Percentiles rank a stretch among this genome's conserved stretches.
Conservation (phyloP, 2,329 filamentous ascomycete genomes). For the Phaeosphaeria sp. region DNA sequence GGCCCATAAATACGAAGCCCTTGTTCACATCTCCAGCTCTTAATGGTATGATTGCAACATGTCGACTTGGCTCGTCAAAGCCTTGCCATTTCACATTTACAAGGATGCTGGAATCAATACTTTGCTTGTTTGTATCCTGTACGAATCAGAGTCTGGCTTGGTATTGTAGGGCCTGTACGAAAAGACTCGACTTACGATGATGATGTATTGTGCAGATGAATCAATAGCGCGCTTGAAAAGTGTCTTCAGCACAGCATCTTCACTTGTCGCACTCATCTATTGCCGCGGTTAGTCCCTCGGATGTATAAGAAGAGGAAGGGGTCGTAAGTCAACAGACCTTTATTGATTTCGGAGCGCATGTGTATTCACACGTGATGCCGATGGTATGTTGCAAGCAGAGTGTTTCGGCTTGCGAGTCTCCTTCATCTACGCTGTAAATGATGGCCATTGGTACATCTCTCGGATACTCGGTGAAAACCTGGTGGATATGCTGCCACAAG, state of each 20-base stretch:
- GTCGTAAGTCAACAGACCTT: constrained; percentile 1
- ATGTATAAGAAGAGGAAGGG: neutral
- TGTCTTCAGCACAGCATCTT: neutral
- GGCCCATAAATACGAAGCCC: constrained; percentile 3
- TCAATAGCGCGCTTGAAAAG: neutral
- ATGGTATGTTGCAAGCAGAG: constrained; percentile 6
- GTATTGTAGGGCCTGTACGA: neutral
- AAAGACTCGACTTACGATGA: neutral
- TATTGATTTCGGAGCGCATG: constrained; percentile 1
- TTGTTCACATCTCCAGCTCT: neutral
- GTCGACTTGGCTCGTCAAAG: constrained; percentile 10
- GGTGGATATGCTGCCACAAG: constrained; percentile 8
- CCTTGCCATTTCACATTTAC: constrained; percentile 7
- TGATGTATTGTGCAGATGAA: neutral
- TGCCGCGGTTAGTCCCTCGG: neutral
- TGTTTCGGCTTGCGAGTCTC: neutral
- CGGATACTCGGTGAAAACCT: constrained; percentile 2
- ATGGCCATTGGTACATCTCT: constrained; percentile 10
- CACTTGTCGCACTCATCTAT: neutral
- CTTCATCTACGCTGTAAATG: constrained; percentile 6
- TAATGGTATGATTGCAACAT: constrained; percentile 5
- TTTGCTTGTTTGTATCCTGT: constrained; percentile 2
- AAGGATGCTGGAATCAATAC: neutral
- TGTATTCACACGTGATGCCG: neutral
- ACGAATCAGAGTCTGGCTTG: neutral